Evolutionary conservation across 2,329 filamentous ascomycete genomes (phyloP), one percentile per base, ranked within the genome.

Genomic region (Fusarium cicatricum): DNA sequence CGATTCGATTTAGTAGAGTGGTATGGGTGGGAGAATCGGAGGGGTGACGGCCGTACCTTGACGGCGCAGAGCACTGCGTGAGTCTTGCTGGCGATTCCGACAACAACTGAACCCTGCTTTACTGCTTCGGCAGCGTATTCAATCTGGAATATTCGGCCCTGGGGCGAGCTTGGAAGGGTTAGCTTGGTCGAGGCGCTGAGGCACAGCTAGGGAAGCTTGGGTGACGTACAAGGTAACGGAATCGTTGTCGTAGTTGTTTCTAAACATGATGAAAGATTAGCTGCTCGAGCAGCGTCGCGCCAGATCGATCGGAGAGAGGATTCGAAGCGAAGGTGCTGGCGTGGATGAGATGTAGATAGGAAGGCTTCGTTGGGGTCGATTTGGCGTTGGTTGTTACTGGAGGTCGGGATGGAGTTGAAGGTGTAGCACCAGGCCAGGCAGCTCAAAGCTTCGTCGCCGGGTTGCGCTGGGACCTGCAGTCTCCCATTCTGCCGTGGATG

Each of bases 171-270:
- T 72, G 41, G 52, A 60, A 54, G 55, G 54, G 72, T 71, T 57
- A 72, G 67, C 60, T 53, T 53, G 57, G 47, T 59, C 43, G 44
- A 32, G 39, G 38, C 55, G 39, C 49, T 49, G 68, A 60, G 47
- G 54, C 55, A 33, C 32, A 57, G 55, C 56, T 59, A 52, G 54
- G 54, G 49, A 14, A 59, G 55, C 49, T 62, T 48, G 44, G 52
- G 47, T 62, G 73, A 79, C 89, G 80, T 85, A 97, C 92, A 98
- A 99, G 80, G 95, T 99, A 80, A 98, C 93, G 63, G 94, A 96
- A 80, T 99, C 95, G 87, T 99, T 99, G 83, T 99, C 95, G 85
- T 99, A 99, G 81, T 98, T 98, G 85, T 99, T 99, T 80, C 95
- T 87, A 82, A 99, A 99, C 95, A 99, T 98, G 73, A 73, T 61